Evolutionary conservation across 805 yeast species (phyloP), one percentile per base, ranked within the genome.

Genomic region (Saturnispora dispora): DNA sequence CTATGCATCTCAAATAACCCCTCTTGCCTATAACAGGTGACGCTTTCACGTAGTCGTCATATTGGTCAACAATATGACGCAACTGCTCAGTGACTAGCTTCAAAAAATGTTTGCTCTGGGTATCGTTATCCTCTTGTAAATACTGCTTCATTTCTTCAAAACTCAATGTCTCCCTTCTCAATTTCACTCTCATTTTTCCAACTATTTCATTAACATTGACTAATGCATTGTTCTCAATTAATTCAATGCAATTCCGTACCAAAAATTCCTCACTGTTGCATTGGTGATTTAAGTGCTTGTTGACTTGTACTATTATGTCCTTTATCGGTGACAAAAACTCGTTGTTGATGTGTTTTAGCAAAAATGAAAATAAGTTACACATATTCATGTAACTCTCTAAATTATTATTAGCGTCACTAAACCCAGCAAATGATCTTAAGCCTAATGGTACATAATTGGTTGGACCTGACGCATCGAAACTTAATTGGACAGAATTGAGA

Each of bases 341-440:
- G 4, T 20, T 30, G 20, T 37, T 46, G n/a, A 20, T 20, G 13
- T 37, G 17, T 7, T 41, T 47, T 3, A 36, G 68, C 33, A 48
- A 68, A 53, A 17, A 62, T 57, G 53, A 63, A 68, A 55, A 63
- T n/a, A 68, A 46, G 52, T 66, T 66, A 55, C 60, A 59, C 50
- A 60, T 63, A 51, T 65, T 66, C 41, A 63, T 45, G 50, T 65
- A 60, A 17, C 60, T 53, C 46, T 65, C 68, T 15, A 63, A 49
- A 49, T 55, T 60, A 7, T 57, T 57, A 15, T 58, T 58, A 13
- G 47, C 46, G 6, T 56, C 50, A 5, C 67, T 60, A 46, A 70
- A 64, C 8, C 60, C 58, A 2, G 64, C 67, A 53, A 48, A 60
- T 3, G 61, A 57, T 3, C 46, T 20, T 13, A 62, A 48, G 0